Conservation (phyloP, 2,329 filamentous ascomycete genomes). For the Microcyclosporella mali region DNA sequence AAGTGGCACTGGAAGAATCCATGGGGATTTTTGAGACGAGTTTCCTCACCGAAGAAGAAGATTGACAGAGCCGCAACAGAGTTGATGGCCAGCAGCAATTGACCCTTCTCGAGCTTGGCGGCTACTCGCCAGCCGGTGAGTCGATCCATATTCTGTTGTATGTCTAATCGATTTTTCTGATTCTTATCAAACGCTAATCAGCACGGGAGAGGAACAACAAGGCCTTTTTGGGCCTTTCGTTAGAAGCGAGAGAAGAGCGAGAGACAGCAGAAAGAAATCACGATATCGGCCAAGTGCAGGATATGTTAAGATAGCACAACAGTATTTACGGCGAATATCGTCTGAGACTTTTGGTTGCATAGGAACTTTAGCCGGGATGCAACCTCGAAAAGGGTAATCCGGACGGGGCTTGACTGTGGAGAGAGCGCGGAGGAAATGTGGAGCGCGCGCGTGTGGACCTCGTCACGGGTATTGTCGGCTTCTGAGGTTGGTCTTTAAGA, state of each 20-base stretch:
- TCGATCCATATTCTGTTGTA: conserved; percentile 18
- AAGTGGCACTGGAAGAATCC: neutral
- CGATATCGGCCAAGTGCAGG: neutral
- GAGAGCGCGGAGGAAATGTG: neutral
- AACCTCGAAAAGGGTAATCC: conserved; percentile 1
- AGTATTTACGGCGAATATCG: no score
- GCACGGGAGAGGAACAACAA: no score
- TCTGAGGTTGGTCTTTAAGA: no score
- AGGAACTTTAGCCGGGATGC: neutral
- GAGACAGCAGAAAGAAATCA: neutral
- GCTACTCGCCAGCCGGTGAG: conserved; percentile 23
- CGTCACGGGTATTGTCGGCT: no score
- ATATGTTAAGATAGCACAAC: neutral
- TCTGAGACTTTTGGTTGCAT: no score
- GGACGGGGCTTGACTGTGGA: neutral
- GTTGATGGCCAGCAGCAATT: conserved; percentile 57
- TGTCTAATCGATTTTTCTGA: no score
- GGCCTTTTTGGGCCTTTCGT: no score
- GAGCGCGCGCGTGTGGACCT: no score
- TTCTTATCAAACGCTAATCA: neutral
- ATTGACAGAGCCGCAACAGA: conserved; percentile 59
- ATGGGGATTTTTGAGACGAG: neutral
- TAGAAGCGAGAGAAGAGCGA: neutral
- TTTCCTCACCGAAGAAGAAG: conserved; percentile 53
- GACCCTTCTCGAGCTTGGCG: conserved; percentile 46